Percentiles rank a stretch among this genome's conserved stretches.
Evolutionary conservation across 1,139 yeast genomes (phyloP).

Genomic region (Pichia sp.): DNA sequence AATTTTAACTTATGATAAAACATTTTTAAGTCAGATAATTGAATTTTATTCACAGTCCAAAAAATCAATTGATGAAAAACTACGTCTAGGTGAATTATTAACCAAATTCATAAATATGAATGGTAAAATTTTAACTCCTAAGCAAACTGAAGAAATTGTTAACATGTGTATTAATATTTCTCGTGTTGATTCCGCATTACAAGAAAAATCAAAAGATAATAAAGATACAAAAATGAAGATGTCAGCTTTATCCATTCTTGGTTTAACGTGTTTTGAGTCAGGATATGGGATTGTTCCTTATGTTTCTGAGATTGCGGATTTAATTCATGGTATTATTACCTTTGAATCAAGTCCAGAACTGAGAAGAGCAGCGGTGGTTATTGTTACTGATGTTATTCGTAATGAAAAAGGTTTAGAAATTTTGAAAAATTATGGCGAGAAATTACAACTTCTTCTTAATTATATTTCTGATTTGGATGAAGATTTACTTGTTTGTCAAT

Average conservation of each 20-base stretch:
- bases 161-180: constrained; percentile 35
- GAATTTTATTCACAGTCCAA: constrained; percentile 15
- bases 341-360: constrained; percentile 48
- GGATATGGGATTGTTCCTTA: constrained; percentile 36
- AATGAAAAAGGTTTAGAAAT: constrained; percentile 37
- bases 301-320: constrained; percentile 59
- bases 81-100: constrained; percentile 78
- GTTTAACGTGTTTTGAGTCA: constrained; percentile 47
- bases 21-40: constrained; percentile 32
- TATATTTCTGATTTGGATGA: constrained; percentile 43
- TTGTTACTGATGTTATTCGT: constrained; percentile 57
- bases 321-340: constrained; percentile 66
- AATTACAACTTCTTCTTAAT: constrained; percentile 37
- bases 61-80: constrained; percentile 50
- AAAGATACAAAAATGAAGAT: constrained; percentile 62
- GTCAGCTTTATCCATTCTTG: constrained; percentile 82
- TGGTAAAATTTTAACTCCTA: constrained; percentile 38
- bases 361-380: constrained; percentile 69
- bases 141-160: constrained; percentile 31
- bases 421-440: constrained; percentile 42
- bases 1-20: constrained; percentile 36
- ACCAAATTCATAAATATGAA: constrained; percentile 48
- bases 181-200: constrained; percentile 27
- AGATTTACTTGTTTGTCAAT: constrained; percentile 53
- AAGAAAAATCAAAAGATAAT: constrained; percentile 24